Percentiles rank a stretch among this genome's conserved stretches.
Conservation (phyloP, 345 rosid genomes). For the Murraya koenigii region DNA sequence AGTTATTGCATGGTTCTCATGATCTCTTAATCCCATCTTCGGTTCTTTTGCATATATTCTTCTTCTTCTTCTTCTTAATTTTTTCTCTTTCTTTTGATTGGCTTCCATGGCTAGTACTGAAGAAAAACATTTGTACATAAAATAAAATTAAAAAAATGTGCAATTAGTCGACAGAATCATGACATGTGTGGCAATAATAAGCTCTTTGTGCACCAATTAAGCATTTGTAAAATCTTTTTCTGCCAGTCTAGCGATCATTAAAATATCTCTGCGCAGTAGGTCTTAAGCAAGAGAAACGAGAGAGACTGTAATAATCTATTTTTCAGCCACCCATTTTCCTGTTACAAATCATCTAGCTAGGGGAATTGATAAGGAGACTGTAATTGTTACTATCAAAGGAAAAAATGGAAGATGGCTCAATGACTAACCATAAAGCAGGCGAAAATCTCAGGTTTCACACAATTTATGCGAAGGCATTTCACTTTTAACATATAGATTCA, state of each 20-base stretch:
- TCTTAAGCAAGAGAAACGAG: background rate
- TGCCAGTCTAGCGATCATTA: background rate
- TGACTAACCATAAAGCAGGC: background rate
- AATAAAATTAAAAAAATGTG: background rate
- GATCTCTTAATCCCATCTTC: background rate
- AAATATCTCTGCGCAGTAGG: too few relatives aligned
- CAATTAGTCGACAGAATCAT: too few relatives aligned
- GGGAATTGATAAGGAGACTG: background rate
- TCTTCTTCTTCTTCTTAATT: background rate
- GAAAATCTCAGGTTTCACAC: too few relatives aligned
- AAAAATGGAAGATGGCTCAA: background rate
- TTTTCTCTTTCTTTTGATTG: background rate
- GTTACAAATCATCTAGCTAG: background rate
- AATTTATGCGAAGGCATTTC: too few relatives aligned
- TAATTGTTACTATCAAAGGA: background rate
- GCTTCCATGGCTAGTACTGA: background rate
- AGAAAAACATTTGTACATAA: background rate
- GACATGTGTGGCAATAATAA: too few relatives aligned
- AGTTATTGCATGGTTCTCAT: too few relatives aligned
- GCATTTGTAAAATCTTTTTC: background rate
- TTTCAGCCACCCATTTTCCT: background rate
- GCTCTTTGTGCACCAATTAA: background rate
- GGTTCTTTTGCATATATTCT: background rate
- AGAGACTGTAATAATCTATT: background rate
- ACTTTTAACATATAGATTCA: too few relatives aligned